Conservation (phyloP, 2,329 filamentous ascomycete genomes). For the Alternaria alternata region DNA sequence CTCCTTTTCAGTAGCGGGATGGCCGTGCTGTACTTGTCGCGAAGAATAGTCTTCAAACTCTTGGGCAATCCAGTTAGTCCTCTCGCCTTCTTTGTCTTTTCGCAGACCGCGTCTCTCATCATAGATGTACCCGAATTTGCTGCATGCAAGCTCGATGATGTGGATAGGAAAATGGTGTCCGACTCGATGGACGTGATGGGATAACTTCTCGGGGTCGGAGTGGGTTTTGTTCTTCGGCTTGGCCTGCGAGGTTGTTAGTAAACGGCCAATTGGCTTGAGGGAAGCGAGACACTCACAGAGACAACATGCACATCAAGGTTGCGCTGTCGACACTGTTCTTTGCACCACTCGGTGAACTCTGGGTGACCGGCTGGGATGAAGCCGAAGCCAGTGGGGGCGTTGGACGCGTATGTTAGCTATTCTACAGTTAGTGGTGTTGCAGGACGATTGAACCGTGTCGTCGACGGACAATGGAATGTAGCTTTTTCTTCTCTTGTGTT, state of each 20-base stretch:
- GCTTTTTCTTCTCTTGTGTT: slow-evolving; percentile 67
- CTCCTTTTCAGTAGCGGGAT: slow-evolving; percentile 46
- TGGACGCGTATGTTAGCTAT: slow-evolving; percentile 64
- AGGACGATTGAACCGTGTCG: slow-evolving; percentile 10
- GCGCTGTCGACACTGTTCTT: slow-evolving; percentile 65
- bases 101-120: slow-evolving; percentile 31
- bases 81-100: slow-evolving; percentile 30
- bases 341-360: slow-evolving; percentile 64
- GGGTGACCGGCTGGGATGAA: slow-evolving; percentile 69
- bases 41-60: slow-evolving; percentile 47
- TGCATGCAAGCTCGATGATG: slow-evolving; percentile 66
- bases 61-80: slow-evolving; percentile 42
- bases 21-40: slow-evolving; percentile 34
- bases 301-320: slow-evolving; percentile 65
- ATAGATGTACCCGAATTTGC: slow-evolving; percentile 54
- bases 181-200: slow-evolving; percentile 67
- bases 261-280: not conserved
- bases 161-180: slow-evolving; percentile 69
- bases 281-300: slow-evolving; percentile 60
- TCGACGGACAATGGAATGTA: slow-evolving; percentile 58
- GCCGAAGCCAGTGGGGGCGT: slow-evolving; percentile 66
- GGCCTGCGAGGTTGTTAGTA: slow-evolving; percentile 36
- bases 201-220: slow-evolving; percentile 60
- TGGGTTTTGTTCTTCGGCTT: slow-evolving; percentile 60
- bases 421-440: slow-evolving; percentile 43